A percentile compares a stretch with the other conserved stretches of the same genome.
Evolutionary conservation across 2,329 filamentous ascomycete genomes (phyloP).

Genomic region (Paecilomyces variotii): DNA sequence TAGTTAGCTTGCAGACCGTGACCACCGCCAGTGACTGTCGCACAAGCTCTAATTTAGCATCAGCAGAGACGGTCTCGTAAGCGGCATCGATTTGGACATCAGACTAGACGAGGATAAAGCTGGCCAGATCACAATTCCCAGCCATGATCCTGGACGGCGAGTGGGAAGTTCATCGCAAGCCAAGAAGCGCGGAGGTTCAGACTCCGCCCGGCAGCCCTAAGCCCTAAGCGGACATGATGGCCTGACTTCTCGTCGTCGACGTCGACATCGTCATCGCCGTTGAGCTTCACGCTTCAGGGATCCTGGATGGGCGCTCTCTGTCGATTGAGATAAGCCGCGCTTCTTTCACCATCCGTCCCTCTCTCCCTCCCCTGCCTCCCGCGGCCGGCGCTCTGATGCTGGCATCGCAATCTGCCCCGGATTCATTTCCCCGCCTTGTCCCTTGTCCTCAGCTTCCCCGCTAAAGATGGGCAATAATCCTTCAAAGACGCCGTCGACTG

Average conservation of each 20-base stretch:
- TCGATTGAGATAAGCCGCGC: constrained; percentile 3
- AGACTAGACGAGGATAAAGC: background rate
- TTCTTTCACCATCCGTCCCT: constrained; percentile 1
- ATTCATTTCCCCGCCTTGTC: constrained; percentile 6
- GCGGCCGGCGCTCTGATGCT: constrained; percentile 16
- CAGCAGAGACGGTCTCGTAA: background rate
- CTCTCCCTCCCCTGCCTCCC: constrained; percentile 6
- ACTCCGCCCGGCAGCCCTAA: constrained; percentile 11
- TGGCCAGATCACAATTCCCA: background rate
- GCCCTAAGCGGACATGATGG: constrained; percentile 12
- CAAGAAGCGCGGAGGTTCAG: background rate
- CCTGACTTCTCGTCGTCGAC: constrained; percentile 5
- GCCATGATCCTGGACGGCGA: background rate
- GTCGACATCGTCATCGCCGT: constrained; percentile 11
- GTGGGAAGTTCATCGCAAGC: background rate
- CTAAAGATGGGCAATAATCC: constrained; percentile 42
- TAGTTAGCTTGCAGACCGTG: no score
- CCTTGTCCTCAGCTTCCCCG: constrained; percentile 10
- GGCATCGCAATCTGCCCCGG: constrained; percentile 11
- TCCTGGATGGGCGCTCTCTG: background rate
- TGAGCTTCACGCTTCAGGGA: background rate
- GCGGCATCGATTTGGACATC: background rate
- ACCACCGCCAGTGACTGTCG: background rate
- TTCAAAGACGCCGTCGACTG: constrained; percentile 32
- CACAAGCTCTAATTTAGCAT: background rate